These are phyloP conservation scores for Pontederia crassipes DNA, from an alignment of 176 grass and related monocot species.

Conservation along the genomic window DNA sequence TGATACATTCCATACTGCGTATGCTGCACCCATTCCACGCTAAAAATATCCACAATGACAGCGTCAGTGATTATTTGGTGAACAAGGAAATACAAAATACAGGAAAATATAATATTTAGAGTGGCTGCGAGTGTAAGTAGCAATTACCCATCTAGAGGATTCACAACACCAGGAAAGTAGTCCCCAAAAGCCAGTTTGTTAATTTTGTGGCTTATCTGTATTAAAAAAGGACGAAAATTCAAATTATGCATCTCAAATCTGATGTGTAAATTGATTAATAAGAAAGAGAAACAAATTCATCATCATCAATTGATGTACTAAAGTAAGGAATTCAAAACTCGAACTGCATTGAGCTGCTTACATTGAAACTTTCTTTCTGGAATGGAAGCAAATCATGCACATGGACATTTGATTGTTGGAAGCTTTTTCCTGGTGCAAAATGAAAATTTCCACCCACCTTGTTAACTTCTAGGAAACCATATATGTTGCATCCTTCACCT, in stretches of 20 bases:
- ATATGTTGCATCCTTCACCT: constrained; percentile 87
- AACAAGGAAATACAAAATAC: background rate
- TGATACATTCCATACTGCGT: constrained; percentile 93
- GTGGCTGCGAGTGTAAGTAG: constrained; percentile 6
- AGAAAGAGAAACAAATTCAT: no score
- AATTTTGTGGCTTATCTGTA: constrained; percentile 88
- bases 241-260: background rate
- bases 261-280: no score
- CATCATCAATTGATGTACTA: no score
- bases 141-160: constrained; percentile 87
- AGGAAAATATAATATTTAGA: background rate
- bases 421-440: constrained; percentile 86
- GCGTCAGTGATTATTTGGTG: constrained; percentile 9
- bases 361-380: constrained; percentile 62
- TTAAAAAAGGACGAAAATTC: background rate
- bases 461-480: constrained; percentile 81
- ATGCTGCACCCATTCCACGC: constrained; percentile 67
- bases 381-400: constrained; percentile 47
- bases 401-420: constrained; percentile 68
- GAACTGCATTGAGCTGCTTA: constrained; percentile 26
- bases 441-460: constrained; percentile 99
- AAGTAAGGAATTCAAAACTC: no score
- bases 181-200: constrained; percentile 85
- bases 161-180: constrained; percentile 80
- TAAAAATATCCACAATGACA: constrained; percentile 28